Evolutionary conservation across 1,284 basidiomycete genomes (phyloP).

Genomic region (Neolentinus lepideus): DNA sequence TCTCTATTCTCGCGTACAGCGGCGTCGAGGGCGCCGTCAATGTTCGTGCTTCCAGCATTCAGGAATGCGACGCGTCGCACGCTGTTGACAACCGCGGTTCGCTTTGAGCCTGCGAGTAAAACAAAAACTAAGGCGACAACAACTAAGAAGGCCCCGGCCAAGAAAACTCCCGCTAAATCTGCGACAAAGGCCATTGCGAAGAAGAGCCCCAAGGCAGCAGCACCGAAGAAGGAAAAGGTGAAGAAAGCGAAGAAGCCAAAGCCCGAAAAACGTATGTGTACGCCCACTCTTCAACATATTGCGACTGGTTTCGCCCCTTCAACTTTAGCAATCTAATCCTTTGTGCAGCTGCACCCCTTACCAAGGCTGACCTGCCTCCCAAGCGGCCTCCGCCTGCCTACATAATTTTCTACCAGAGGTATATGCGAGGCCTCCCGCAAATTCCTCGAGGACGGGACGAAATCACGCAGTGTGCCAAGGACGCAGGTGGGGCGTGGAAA

Average conservation of each 20-base stretch:
- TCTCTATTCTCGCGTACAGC: neutral
- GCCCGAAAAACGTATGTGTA: neutral
- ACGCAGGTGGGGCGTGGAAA: neutral
- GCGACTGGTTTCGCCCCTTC: neutral
- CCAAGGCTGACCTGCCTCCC: neutral
- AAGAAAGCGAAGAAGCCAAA: neutral
- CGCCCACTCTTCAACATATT: neutral
- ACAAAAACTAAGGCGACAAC: neutral
- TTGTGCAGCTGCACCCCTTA: neutral
- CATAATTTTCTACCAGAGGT: neutral
- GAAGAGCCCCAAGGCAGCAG: no score
- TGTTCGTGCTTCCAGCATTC: neutral
- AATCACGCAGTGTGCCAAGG: neutral
- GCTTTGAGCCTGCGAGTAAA: neutral
- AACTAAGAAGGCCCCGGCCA: neutral
- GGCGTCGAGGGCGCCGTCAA: neutral
- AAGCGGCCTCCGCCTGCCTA: neutral
- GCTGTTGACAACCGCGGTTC: neutral
- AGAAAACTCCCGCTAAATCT: neutral
- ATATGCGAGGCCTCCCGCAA: neutral
- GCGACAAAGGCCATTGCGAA: neutral
- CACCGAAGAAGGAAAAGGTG: neutral
- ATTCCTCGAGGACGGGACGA: neutral
- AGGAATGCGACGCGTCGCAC: neutral
- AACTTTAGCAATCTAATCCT: neutral